A percentile compares a stretch with the other conserved stretches of the same genome.
Conservation (phyloP, 2,329 filamentous ascomycete genomes). For the Parafenestella ontariensis region DNA sequence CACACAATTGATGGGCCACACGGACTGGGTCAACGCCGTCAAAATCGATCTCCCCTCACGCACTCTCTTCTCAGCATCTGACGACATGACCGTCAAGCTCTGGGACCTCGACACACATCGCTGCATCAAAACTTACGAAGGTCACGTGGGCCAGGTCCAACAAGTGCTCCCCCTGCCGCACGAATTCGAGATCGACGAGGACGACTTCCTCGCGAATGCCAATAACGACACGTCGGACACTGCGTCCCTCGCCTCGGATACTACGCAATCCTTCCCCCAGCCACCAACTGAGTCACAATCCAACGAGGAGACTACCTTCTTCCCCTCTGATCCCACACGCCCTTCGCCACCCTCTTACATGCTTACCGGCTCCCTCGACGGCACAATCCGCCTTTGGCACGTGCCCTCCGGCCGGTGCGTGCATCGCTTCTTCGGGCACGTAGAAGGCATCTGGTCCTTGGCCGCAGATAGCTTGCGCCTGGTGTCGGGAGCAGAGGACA, state of each 20-base stretch:
- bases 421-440: conserved; percentile 93
- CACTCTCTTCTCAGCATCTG: conserved; percentile 90
- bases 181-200: conserved; percentile 89
- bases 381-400: conserved; percentile 92
- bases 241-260: conserved; percentile 45
- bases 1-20: conserved; percentile 79
- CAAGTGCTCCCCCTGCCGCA: conserved; percentile 83
- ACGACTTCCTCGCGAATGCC: conserved; percentile 59
- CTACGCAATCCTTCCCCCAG: conserved; percentile 10
- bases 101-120: conserved; percentile 89
- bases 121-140: conserved; percentile 79
- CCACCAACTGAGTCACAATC: conserved; percentile 6
- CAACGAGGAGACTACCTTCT: conserved; percentile 53
- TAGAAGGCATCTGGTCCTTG: conserved; percentile 95
- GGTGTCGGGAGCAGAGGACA: conserved; percentile 89
- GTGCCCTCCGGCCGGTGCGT: conserved; percentile 81
- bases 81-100: conserved; percentile 88
- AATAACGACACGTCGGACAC: conserved; percentile 61
- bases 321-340: conserved; percentile 67
- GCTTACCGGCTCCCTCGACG: conserved; percentile 89
- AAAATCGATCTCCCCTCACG: conserved; percentile 81
- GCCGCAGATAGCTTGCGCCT: conserved; percentile 87
- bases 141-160: conserved; percentile 94
- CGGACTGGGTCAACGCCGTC: conserved; percentile 97
- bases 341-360: conserved; percentile 87